A percentile compares a stretch with the other conserved stretches of the same genome.
These are phyloP conservation scores for Candida freyschussii DNA, from an alignment of 1,139 yeast genomes.

Conservation along the genomic window DNA sequence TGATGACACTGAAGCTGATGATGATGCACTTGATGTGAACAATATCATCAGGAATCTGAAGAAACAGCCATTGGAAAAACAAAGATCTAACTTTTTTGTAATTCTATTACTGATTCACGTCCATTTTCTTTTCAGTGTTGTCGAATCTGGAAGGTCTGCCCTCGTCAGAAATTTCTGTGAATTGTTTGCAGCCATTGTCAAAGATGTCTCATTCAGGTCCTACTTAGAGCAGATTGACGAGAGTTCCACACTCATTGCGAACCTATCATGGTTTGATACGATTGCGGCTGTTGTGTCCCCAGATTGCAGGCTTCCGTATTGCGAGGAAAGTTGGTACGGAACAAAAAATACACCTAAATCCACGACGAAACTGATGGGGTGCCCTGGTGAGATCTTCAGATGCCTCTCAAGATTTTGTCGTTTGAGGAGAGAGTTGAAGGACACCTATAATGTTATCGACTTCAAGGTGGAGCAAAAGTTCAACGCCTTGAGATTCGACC, in stretches of 20 bases:
- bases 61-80: conserved; percentile 32
- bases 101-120: conserved; percentile 47
- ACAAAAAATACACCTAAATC: conserved; percentile 36
- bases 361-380: conserved; percentile 49
- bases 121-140: conserved; percentile 44
- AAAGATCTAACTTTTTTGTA: conserved; percentile 42
- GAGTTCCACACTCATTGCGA: conserved; percentile 41
- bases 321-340: conserved; percentile 49
- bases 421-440: conserved; percentile 33
- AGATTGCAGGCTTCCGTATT: conserved; percentile 47
- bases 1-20: conserved; percentile 14
- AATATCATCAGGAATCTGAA: conserved; percentile 31
- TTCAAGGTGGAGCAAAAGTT: conserved; percentile 24
- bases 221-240: conserved; percentile 41
- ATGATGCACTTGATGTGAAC: conserved; percentile 27
- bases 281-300: conserved; percentile 50
- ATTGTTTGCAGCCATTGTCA: conserved; percentile 45
- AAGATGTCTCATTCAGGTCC: conserved; percentile 32
- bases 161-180: conserved; percentile 43
- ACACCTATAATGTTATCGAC: conserved; percentile 13
- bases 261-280: conserved; percentile 53
- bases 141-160: conserved; percentile 50
- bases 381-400: conserved; percentile 50
- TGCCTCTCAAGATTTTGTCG: conserved; percentile 40
- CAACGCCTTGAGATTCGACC: conserved; percentile 29